Conservation (phyloP, 1,284 basidiomycete species). For the Pseudozyma hubeiensis region DNA sequence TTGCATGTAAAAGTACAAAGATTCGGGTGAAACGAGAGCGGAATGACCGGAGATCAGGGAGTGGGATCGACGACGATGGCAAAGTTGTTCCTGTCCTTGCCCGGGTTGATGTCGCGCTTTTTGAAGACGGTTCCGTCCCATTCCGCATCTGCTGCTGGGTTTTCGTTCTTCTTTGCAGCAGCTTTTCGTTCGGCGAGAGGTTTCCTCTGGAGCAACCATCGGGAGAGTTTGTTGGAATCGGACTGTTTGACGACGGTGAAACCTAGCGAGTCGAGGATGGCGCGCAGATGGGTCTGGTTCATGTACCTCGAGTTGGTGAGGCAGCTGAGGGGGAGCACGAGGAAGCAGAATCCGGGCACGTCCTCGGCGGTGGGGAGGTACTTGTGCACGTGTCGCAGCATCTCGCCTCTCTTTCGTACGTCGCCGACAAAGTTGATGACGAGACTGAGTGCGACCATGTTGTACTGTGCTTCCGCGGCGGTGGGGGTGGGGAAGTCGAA, state of each 20-base stretch:
- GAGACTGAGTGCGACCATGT: conserved; percentile 69
- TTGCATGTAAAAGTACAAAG: conserved; percentile 27
- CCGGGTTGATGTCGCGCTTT: conserved; percentile 64
- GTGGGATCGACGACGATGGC: conserved; percentile 56
- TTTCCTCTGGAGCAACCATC: conserved; percentile 67
- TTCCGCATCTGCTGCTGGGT: conserved; percentile 17
- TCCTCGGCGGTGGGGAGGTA: conserved; percentile 40
- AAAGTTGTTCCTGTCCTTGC: conserved; percentile 69
- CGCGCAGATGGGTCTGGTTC: conserved; percentile 63
- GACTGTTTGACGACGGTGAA: conserved; percentile 66
- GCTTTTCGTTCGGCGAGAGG: conserved; percentile 15
- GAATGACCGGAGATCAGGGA: background rate
- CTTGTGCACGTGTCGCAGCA: conserved; percentile 62
- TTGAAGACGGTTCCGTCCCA: conserved; percentile 68
- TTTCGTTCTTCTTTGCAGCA: conserved; percentile 7
- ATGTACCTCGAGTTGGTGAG: conserved; percentile 69
- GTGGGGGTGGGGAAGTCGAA: conserved; percentile 66
- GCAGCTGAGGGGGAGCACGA: conserved; percentile 70
- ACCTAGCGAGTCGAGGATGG: conserved; percentile 67
- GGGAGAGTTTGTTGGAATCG: conserved; percentile 68
- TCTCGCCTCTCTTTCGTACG: conserved; percentile 64
- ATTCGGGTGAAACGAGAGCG: too few relatives aligned
- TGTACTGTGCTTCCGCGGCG: conserved; percentile 53
- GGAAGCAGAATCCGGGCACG: conserved; percentile 66
- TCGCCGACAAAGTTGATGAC: conserved; percentile 71